phyloP scores from a whole-genome alignment of 805 yeast genomes.

The Suhomyces faveliae region DNA sequence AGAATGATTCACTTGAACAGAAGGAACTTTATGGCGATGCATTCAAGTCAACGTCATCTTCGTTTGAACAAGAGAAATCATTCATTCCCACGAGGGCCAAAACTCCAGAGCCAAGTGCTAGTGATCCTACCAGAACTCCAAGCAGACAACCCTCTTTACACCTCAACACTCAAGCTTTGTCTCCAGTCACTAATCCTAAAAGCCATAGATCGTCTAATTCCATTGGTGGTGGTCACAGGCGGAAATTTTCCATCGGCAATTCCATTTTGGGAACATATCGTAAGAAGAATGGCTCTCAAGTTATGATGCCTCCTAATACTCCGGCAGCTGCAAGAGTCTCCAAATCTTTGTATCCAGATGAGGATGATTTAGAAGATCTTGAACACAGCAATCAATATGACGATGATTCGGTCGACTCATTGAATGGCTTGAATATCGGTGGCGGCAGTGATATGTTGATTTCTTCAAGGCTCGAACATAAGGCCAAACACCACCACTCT shows the following conservation, averaged over 20 bases:
- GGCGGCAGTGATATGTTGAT: constrained; percentile 61
- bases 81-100: constrained; percentile 14
- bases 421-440: constrained; percentile 49
- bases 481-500: constrained; percentile 34
- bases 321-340: constrained; percentile 48
- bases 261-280: constrained; percentile 48
- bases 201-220: constrained; percentile 40
- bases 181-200: constrained; percentile 29
- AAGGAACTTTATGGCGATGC: constrained; percentile 40
- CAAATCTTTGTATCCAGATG: constrained; percentile 27
- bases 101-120: constrained; percentile 26
- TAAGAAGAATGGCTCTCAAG: constrained; percentile 46
- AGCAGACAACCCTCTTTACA: constrained; percentile 41
- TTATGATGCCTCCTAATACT: constrained; percentile 51
- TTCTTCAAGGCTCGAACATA: constrained; percentile 58
- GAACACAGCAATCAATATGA: constrained; percentile 25
- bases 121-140: constrained; percentile 20
- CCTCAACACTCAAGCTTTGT: constrained; percentile 26
- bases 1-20: constrained; percentile 23
- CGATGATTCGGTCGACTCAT: constrained; percentile 61
- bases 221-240: constrained; percentile 45
- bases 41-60: constrained; percentile 34
- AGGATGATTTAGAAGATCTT: constrained; percentile 30
- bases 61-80: constrained; percentile 16
- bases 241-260: constrained; percentile 65